Conservation (phyloP, 2,329 filamentous ascomycete genomes). For the Ilyonectria destructans region DNA sequence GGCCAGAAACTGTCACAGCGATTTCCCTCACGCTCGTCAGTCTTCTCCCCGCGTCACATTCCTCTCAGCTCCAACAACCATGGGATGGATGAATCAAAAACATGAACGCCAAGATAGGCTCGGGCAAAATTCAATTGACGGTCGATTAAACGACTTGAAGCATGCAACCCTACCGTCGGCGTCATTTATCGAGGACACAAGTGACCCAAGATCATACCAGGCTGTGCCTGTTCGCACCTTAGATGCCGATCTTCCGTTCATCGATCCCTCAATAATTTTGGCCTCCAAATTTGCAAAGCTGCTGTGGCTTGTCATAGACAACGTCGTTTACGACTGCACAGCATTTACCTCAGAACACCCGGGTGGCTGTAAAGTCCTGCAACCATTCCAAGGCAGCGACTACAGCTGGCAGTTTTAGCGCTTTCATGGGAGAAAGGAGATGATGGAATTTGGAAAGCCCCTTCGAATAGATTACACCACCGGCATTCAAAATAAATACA, state of each 20-base stretch:
- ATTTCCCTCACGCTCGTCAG: too few species aligned
- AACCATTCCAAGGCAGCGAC: slow-evolving; percentile 14
- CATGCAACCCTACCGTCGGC: neutral
- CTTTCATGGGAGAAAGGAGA: slow-evolving; percentile 25
- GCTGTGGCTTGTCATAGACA: slow-evolving; percentile 15
- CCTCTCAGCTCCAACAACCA: neutral
- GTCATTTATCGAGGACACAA: slow-evolving; percentile 1
- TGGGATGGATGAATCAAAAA: slow-evolving; percentile 26
- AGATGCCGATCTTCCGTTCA: slow-evolving; percentile 2
- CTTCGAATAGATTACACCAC: slow-evolving; percentile 24
- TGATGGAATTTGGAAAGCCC: slow-evolving; percentile 16
- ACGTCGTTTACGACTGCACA: slow-evolving; percentile 19
- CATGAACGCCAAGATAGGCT: too few species aligned
- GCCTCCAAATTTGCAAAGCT: neutral
- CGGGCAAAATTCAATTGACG: neutral
- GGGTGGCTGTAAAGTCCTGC: slow-evolving; percentile 3
- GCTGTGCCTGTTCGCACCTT: neutral
- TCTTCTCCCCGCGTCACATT: neutral
- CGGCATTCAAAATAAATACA: slow-evolving; percentile 12
- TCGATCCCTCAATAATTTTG: neutral
- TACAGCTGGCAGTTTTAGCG: slow-evolving; percentile 35
- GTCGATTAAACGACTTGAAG: neutral
- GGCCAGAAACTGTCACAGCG: neutral
- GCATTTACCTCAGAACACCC: slow-evolving; percentile 8
- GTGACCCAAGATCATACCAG: slow-evolving; percentile 3